phyloP scores from a whole-genome alignment of 2,329 filamentous ascomycete genomes.

The Coniella vitis region DNA sequence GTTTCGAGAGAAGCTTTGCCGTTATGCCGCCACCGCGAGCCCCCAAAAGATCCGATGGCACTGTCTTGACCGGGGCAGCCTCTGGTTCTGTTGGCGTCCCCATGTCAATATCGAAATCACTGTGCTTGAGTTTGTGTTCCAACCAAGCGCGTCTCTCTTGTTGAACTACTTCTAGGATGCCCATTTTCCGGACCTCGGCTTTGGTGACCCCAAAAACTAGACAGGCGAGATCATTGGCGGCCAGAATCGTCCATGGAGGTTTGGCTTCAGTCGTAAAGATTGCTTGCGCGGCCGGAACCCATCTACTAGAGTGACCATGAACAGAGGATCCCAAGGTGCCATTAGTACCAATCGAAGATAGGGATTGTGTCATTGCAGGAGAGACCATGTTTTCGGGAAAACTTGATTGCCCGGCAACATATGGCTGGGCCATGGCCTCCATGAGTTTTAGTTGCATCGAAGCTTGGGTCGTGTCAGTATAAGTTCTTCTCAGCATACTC shows the following conservation, averaged over 20 bases:
- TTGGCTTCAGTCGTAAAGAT: conserved; percentile 95
- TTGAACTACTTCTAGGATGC: conserved; percentile 90
- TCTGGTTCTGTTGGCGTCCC: conserved; percentile 31
- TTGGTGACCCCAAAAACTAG: conserved; percentile 99
- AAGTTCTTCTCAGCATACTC: conserved; percentile 70
- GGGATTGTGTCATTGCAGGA: conserved; percentile 35
- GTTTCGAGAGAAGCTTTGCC: conserved; percentile 80
- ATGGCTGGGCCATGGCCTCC: conserved; percentile 80
- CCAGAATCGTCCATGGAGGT: conserved; percentile 90
- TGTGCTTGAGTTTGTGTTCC: conserved; percentile 70
- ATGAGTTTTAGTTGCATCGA: conserved; percentile 76
- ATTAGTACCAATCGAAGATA: conserved; percentile 36
- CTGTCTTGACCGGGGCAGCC: conserved; percentile 26
- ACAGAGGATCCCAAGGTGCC: conserved; percentile 50
- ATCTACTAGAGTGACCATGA: conserved; percentile 87
- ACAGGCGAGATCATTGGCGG: conserved; percentile 93
- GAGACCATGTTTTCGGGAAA: conserved; percentile 34
- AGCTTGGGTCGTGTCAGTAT: conserved; percentile 72
- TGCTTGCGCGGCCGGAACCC: conserved; percentile 85
- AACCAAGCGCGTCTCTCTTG: conserved; percentile 85
- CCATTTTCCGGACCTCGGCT: conserved; percentile 87
- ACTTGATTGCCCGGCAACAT: conserved; percentile 45
- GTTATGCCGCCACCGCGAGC: conserved; percentile 71
- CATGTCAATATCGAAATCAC: conserved; percentile 41
- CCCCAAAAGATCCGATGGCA: conserved; percentile 53